Evolutionary conservation across 2,329 filamentous ascomycete genomes (phyloP).

Genomic region (Acrocalymma vagum): DNA sequence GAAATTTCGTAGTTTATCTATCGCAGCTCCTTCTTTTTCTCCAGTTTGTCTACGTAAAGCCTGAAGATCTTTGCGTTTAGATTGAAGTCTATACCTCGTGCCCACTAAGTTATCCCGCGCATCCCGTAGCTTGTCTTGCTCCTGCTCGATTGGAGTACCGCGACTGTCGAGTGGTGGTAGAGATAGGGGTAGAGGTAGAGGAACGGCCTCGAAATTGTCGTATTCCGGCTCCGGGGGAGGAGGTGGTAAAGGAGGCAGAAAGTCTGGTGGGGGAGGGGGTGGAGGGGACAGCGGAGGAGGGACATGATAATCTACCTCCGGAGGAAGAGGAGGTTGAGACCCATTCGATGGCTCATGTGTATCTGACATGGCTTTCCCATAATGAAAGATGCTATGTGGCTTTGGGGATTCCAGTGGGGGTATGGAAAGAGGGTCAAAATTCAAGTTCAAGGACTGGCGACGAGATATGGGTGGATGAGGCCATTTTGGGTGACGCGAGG

Average conservation of each 20-base stretch:
- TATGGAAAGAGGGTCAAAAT: background rate
- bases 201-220: no score
- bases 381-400: no score
- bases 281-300: no score
- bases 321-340: no score
- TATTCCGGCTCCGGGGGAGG: no score
- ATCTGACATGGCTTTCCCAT: no score
- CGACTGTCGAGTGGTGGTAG: background rate
- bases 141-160: constrained; percentile 1
- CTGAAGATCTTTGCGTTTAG: constrained; percentile 6
- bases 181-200: background rate
- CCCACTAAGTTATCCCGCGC: constrained; percentile 8
- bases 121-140: constrained; percentile 13
- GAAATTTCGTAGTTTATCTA: constrained; percentile 3
- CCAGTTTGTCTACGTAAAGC: constrained; percentile 2
- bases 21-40: background rate
- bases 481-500: no score
- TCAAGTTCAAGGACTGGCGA: background rate
- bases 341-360: no score
- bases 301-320: no score
- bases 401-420: background rate
- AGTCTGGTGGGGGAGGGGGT: no score
- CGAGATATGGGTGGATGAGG: no score
- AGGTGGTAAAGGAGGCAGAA: no score
- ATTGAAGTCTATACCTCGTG: constrained; percentile 7